phyloP scores from a whole-genome alignment of 306 rosid genomes.

The Oemleria cerasiformis region DNA sequence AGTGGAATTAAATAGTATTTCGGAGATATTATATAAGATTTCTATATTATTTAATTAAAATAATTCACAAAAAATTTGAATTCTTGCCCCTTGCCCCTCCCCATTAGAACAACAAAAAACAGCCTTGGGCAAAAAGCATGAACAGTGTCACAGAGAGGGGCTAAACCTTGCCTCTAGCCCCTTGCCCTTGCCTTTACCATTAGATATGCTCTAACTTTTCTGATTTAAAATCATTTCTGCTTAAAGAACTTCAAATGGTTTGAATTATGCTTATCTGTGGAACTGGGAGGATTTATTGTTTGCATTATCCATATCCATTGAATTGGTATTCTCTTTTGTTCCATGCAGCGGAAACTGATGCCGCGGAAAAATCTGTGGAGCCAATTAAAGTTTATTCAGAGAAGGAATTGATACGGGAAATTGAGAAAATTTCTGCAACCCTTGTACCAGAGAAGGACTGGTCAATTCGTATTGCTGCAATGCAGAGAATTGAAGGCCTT shows the following conservation, averaged over 20 bases:
- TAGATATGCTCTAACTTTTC: too few species aligned
- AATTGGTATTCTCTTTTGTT: slow-evolving; percentile 24
- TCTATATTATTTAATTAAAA: too few species aligned
- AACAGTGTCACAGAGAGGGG: too few species aligned
- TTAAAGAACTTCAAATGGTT: neutral
- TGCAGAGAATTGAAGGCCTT: slow-evolving; percentile 95
- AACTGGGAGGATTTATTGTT: slow-evolving; percentile 15
- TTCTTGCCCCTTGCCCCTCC: too few species aligned
- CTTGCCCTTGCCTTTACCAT: too few species aligned
- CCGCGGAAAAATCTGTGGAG: slow-evolving; percentile 58
- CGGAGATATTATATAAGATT: too few species aligned
- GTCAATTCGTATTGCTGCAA: slow-evolving; percentile 87
- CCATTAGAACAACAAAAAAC: too few species aligned
- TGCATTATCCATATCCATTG: slow-evolving; percentile 24
- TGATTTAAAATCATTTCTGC: neutral
- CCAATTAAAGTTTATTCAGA: slow-evolving; percentile 91
- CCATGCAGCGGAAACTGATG: slow-evolving; percentile 69
- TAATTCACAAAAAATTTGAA: too few species aligned
- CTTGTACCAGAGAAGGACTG: slow-evolving; percentile 99
- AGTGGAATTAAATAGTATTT: too few species aligned
- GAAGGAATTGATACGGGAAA: slow-evolving; percentile 86
- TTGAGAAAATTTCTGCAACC: slow-evolving; percentile 82
- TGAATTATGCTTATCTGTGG: neutral
- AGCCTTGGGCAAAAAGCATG: too few species aligned
- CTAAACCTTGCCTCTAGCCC: too few species aligned